Conservation (phyloP, 1,284 basidiomycete species). For the Sparassis latifolia region DNA sequence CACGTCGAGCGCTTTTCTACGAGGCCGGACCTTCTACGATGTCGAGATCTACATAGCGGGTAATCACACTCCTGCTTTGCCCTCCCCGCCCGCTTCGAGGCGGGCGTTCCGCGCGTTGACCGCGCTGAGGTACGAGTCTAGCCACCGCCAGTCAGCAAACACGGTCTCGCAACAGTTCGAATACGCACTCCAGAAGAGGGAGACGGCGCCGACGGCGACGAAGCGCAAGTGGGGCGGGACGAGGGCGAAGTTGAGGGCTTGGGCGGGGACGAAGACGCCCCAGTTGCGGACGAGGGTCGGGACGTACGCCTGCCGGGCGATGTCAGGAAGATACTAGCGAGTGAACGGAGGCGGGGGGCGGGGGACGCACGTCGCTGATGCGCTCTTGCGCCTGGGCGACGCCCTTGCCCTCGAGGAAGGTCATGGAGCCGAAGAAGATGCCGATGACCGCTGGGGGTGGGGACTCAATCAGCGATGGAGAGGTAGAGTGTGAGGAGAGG, state of each 20-base stretch:
- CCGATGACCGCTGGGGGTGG: conserved; percentile 48
- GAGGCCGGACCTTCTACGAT: no score
- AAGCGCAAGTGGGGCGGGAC: conserved; percentile 80
- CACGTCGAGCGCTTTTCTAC: not conserved
- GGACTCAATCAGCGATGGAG: not conserved
- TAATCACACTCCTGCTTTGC: no score
- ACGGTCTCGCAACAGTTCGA: not conserved
- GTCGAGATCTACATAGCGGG: no score
- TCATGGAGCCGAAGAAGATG: conserved; percentile 73
- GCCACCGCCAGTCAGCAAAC: not conserved
- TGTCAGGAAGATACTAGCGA: not conserved
- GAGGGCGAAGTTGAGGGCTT: conserved; percentile 76
- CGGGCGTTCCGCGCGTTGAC: conserved; percentile 8
- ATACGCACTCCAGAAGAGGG: conserved; percentile 81
- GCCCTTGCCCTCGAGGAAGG: conserved; percentile 63
- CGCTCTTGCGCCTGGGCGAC: conserved; percentile 46
- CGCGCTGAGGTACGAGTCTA: conserved; percentile 8
- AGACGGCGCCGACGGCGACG: conserved; percentile 70
- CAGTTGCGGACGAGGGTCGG: conserved; percentile 72
- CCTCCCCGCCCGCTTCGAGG: not conserved
- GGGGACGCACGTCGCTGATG: conserved; percentile 42
- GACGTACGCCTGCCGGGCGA: conserved; percentile 45
- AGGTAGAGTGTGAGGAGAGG: not conserved
- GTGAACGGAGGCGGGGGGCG: not conserved
- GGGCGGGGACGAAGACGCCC: conserved; percentile 76